Percentiles rank a stretch among this genome's conserved stretches.
Evolutionary conservation across 2,329 filamentous ascomycete species (phyloP).

Genomic region (Fusarium verticillioides): DNA sequence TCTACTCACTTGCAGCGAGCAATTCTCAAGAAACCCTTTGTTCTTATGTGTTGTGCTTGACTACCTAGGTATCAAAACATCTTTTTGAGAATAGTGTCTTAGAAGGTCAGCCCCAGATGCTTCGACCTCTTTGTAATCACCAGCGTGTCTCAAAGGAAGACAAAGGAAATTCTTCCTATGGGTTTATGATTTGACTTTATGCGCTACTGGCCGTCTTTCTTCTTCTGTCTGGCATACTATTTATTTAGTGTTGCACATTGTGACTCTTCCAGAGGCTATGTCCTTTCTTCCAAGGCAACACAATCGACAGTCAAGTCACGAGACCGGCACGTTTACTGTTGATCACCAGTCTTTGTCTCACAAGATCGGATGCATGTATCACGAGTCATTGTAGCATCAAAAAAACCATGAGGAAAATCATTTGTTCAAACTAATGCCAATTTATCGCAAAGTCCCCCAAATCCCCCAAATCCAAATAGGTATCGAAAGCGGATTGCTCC

Average conservation of each 20-base stretch:
- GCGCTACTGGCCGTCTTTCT: background rate
- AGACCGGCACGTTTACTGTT: background rate
- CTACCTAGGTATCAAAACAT: background rate
- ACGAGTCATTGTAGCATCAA: background rate
- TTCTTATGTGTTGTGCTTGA: too few species aligned
- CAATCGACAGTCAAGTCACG: constrained; percentile 7
- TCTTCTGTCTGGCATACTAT: background rate
- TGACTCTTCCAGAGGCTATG: background rate
- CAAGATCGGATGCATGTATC: background rate
- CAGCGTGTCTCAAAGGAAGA: background rate
- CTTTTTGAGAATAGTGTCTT: background rate
- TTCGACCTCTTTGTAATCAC: background rate
- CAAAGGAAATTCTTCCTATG: background rate
- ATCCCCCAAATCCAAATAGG: constrained; percentile 36
- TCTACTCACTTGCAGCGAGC: background rate
- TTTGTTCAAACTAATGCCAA: background rate
- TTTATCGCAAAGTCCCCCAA: constrained; percentile 14
- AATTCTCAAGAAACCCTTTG: too few species aligned
- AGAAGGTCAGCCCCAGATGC: background rate
- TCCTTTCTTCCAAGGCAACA: background rate
- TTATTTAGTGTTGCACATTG: background rate
- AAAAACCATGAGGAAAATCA: background rate
- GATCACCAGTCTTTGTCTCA: background rate
- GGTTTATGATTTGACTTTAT: background rate
- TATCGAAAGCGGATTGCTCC: constrained; percentile 42